Evolutionary conservation across 1,139 yeast genomes (phyloP), one percentile per base, ranked within the genome.

Genomic region (Suhomyces bribrorum): DNA sequence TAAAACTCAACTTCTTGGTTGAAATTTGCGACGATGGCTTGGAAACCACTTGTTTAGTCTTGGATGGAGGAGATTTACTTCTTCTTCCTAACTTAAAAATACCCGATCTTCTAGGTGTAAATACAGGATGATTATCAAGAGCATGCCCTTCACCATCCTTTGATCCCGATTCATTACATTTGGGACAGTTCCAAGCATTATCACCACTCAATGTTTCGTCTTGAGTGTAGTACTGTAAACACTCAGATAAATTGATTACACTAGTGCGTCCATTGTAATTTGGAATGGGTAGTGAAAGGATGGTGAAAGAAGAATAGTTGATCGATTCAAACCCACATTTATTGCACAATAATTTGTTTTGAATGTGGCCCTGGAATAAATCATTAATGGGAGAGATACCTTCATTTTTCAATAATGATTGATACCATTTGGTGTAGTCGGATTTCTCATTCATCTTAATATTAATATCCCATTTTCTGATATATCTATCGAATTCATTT

Each of bases 151-250:
- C 37, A 25, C 27, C 26, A 20, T 17, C 38, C 3, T 15, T 26
- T 8, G 23, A 20, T 8, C 11, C 23, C 3, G 23, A 20, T 7
- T 34, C 27, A 31, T 68, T 64, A 63, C 94, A 85, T 38, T 73
- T 73, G 2, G 92, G 87, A 62, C 94, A 85, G 45, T 77, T 72
- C 94, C 94, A 85, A 7, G 86, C 84, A 58, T 85, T 83, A 22
- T 83, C 89, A 13, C 86, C 88, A 8, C 78, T 73, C 37, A 85
- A 61, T 1, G 81, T 59, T 57, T 85, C 94, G 43, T 84, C 86
- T 44, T 76, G 76, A 0, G 85, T 81, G 55, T 80, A 84, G 56
- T 81, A 74, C 31, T 75, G 69, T 40, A 85, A 73, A 52, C 94
- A 85, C 45, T 81, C 84, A 29, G 79, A 77, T 35, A 81, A 57